Evolutionary conservation across 176 grass and related monocot species (phyloP).

Genomic region (Phyllostachys edulis): DNA sequence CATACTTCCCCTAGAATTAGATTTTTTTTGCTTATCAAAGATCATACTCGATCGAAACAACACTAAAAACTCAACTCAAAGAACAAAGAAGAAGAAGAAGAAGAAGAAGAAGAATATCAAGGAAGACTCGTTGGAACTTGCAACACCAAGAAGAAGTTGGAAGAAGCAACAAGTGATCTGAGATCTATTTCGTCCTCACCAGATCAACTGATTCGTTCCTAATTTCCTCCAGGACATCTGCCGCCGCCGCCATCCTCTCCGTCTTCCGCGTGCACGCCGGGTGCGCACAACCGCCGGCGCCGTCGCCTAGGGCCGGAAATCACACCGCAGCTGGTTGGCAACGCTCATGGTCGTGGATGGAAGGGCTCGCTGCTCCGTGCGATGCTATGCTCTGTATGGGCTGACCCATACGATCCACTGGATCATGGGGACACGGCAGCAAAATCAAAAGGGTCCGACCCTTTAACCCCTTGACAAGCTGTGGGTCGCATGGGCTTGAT

Average conservation of each 20-base stretch:
- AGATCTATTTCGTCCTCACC: slow-evolving; percentile 42
- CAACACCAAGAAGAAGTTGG: background rate
- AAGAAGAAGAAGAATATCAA: background rate
- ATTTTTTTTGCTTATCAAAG: too few relatives aligned
- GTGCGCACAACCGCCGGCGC: background rate
- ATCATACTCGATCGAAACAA: background rate
- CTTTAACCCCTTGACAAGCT: too few relatives aligned
- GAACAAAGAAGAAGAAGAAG: background rate
- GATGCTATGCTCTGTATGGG: too few relatives aligned
- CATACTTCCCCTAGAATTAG: too few relatives aligned
- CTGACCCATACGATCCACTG: too few relatives aligned
- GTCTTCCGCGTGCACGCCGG: background rate
- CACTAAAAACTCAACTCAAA: background rate
- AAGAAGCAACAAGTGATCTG: background rate
- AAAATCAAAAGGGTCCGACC: too few relatives aligned
- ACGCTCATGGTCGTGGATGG: too few relatives aligned
- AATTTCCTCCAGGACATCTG: slow-evolving; percentile 61
- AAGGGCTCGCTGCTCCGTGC: too few relatives aligned
- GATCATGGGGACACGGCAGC: too few relatives aligned
- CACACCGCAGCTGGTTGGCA: background rate
- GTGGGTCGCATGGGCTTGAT: too few relatives aligned
- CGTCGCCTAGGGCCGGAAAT: background rate
- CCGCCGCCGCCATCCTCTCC: background rate
- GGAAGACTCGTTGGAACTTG: background rate
- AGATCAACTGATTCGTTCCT: slow-evolving; percentile 83